Evolutionary conservation across 1,284 basidiomycete genomes (phyloP).

Genomic region (Cryptococcus sp.): DNA sequence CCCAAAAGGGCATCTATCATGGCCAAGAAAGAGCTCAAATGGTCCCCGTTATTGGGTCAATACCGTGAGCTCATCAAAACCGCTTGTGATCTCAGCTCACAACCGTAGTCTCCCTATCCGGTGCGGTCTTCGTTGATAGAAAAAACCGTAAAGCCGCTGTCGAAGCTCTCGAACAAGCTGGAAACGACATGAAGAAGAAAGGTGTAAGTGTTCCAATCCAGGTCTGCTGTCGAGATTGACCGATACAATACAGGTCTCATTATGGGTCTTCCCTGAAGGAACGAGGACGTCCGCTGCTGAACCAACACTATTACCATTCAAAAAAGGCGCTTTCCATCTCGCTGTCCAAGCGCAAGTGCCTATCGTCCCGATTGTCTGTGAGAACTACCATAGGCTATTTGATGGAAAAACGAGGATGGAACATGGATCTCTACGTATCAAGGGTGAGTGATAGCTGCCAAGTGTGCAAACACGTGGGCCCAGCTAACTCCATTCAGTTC

Average conservation of each 20-base stretch:
- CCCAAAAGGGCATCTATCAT: constrained; percentile 80
- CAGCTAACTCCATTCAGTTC: constrained; percentile 55
- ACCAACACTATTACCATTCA: constrained; percentile 76
- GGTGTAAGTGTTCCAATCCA: constrained; percentile 41
- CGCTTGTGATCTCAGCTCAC: background rate
- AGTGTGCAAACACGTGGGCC: constrained; percentile 57
- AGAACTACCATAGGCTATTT: constrained; percentile 85
- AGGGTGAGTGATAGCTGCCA: constrained; percentile 56
- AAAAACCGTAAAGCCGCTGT: constrained; percentile 72
- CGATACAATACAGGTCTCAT: constrained; percentile 54
- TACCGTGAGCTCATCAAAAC: constrained; percentile 54
- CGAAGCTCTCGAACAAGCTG: constrained; percentile 70
- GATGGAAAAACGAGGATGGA: constrained; percentile 73
- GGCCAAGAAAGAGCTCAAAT: constrained; percentile 89
- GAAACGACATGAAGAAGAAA: constrained; percentile 71
- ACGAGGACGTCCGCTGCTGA: constrained; percentile 70
- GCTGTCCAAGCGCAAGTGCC: constrained; percentile 79
- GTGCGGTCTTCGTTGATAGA: constrained; percentile 91
- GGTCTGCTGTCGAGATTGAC: background rate
- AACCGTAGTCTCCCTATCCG: constrained; percentile 67
- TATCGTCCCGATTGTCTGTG: constrained; percentile 84
- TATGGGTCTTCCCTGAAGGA: constrained; percentile 92
- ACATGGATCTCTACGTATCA: constrained; percentile 69
- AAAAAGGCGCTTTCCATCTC: constrained; percentile 97
- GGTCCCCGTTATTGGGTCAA: constrained; percentile 78